These are phyloP conservation scores for Flaveria linearis DNA, from an alignment of 129 eudicot genomes.

Conservation along the genomic window DNA sequence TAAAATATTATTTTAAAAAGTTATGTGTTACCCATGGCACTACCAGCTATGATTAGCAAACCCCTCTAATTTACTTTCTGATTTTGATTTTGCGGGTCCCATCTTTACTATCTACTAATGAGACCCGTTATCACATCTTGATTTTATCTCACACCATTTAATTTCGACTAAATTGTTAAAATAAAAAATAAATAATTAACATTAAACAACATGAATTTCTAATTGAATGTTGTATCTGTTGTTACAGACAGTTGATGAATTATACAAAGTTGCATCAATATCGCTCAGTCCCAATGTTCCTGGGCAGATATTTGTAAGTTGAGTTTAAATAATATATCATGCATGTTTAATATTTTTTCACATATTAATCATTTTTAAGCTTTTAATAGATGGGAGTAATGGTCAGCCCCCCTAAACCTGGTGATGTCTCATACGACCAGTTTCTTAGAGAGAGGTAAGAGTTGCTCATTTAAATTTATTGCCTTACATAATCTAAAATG, in stretches of 20 bases:
- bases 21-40: too few relatives aligned
- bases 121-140: not conserved
- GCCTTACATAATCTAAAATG: not conserved
- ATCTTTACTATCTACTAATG: not conserved
- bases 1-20: too few relatives aligned
- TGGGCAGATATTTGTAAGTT: constrained; percentile 90
- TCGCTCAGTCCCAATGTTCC: constrained; percentile 97
- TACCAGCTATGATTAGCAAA: not conserved
- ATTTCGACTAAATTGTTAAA: not conserved
- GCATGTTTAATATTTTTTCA: not conserved
- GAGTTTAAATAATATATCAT: not conserved
- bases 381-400: constrained; percentile 73
- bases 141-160: not conserved
- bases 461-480: not conserved
- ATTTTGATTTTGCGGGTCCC: not conserved
- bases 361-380: not conserved
- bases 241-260: constrained; percentile 95
- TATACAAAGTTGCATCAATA: constrained; percentile 94
- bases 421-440: constrained; percentile 83
- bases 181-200: not conserved
- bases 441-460: constrained; percentile 80
- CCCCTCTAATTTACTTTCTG: not conserved
- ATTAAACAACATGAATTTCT: constrained; percentile 6
- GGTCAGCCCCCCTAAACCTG: constrained; percentile 97
- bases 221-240: constrained; percentile 18